These are phyloP conservation scores for Wickerhamiella parazyma DNA, from an alignment of 805 yeast species.

Conservation along the genomic window DNA sequence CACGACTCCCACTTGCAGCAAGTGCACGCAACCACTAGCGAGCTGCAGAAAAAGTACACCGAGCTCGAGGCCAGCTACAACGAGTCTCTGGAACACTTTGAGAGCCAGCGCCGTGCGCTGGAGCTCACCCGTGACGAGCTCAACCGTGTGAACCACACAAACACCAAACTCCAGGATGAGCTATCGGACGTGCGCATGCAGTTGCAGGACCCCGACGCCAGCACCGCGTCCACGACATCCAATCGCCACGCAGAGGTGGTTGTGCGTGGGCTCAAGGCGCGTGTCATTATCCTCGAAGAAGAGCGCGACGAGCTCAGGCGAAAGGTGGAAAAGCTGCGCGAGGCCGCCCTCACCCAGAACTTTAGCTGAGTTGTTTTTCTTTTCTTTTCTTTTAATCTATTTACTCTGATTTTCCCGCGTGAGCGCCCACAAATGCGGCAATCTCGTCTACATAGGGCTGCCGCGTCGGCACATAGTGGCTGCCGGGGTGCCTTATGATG, in stretches of 20 bases:
- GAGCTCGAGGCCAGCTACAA: constrained; percentile 53
- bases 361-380: no score
- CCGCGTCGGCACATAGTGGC: constrained; percentile 90
- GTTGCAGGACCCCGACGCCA: constrained; percentile 24
- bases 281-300: constrained; percentile 62
- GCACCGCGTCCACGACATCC: constrained; percentile 23
- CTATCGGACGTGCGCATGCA: constrained; percentile 52
- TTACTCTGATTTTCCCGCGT: not conserved
- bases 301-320: constrained; percentile 59
- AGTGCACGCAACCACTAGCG: constrained; percentile 8
- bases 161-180: constrained; percentile 46
- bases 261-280: constrained; percentile 73
- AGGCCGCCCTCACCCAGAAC: constrained; percentile 20
- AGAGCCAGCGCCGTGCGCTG: constrained; percentile 63
- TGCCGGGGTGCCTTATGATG: constrained; percentile 77
- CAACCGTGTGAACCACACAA: constrained; percentile 41
- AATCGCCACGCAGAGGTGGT: constrained; percentile 54
- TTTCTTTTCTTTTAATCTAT: not conserved
- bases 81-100: constrained; percentile 56
- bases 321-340: constrained; percentile 21
- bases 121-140: constrained; percentile 61
- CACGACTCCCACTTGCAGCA: not conserved
- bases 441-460: constrained; percentile 34
- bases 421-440: constrained; percentile 19
- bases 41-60: constrained; percentile 20